These are phyloP conservation scores for Alternaria gansuensis DNA, from an alignment of 2,329 filamentous ascomycete genomes.

Conservation along the genomic window DNA sequence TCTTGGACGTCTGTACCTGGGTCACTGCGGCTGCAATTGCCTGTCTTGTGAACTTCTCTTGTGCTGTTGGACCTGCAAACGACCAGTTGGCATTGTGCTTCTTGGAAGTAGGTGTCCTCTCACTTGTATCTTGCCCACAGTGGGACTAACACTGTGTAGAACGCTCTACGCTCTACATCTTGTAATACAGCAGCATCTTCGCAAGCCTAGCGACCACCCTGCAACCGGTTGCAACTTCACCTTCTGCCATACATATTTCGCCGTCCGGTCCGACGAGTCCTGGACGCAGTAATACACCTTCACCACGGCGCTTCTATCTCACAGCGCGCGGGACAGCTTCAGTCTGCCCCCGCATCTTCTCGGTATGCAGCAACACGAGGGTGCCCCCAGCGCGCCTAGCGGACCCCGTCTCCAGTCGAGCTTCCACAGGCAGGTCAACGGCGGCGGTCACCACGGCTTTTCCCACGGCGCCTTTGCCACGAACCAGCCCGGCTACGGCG, in stretches of 20 bases:
- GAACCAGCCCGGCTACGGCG: constrained; percentile 81
- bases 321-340: constrained; percentile 80
- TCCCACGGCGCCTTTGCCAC: constrained; percentile 92
- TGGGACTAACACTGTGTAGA: constrained; percentile 28
- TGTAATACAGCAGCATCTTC: constrained; percentile 47
- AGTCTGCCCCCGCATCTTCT: constrained; percentile 84
- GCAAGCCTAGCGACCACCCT: constrained; percentile 32
- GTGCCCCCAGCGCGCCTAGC: constrained; percentile 67
- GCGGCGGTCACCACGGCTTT: constrained; percentile 81
- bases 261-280: constrained; percentile 54
- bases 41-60: constrained; percentile 28
- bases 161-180: constrained; percentile 40
- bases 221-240: constrained; percentile 43
- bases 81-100: constrained; percentile 37
- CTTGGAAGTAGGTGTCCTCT: constrained; percentile 15
- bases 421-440: constrained; percentile 73
- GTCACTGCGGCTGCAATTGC: constrained; percentile 10
- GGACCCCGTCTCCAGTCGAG: constrained; percentile 67
- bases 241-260: constrained; percentile 51
- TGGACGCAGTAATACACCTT: constrained; percentile 67
- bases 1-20: constrained; percentile 16
- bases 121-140: neutral
- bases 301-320: constrained; percentile 85
- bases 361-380: constrained; percentile 89
- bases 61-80: constrained; percentile 29